Base-by-base conservation (phyloP, 1,284 basidiomycete genomes). In the Trichosporon coremiiforme region DNA sequence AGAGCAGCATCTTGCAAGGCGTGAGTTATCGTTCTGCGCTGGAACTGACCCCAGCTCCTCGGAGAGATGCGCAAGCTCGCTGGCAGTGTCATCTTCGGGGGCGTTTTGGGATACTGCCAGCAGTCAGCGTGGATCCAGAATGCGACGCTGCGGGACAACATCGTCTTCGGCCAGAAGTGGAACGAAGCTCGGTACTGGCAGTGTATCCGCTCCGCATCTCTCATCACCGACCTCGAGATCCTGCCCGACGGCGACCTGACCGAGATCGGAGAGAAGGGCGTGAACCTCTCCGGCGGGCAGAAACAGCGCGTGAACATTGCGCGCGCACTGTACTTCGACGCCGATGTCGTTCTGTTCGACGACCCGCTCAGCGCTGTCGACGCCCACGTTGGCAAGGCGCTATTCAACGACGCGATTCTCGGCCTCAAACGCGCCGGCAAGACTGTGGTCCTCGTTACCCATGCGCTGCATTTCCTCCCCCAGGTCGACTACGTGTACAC, bases 101-200 rank as follows among this genome's bases (percentile, higher is more conserved):
- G 90, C 1, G 86, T 85, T 8, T 87, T 94, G 0, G 90, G 88
- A 0, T 95, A 94, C 83, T 94, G 91, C 79, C 88, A 92, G 3
- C 79, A 80, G 71, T 89, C 86, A 25, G 90, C 93, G 1, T 96
- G 94, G 93, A 95, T 96, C 67, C 93, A 94, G 79, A 93, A 92
- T 76, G 89, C 90, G 0, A 88, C 90, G 3, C 75, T 94, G 73
- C 77, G 84, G 17, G 85, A 86, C 38, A 82, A 82, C 68, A 85
- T 91, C 22, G 77, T 88, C 0, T 93, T 93, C 77, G 91, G 91
- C 0, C 87, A 86, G 69, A 84, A 86, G 0, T 92, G 86, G 76
- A 88, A 92, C 53, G 88, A 90, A 76, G 86, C 86, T n/a, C 85
- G 87, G 71, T 93, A 92, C 77, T 89, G 89, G 88, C 83, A 84